Conservation (phyloP, 2,329 filamentous ascomycete genomes). For the Fusarium heterosporum region DNA sequence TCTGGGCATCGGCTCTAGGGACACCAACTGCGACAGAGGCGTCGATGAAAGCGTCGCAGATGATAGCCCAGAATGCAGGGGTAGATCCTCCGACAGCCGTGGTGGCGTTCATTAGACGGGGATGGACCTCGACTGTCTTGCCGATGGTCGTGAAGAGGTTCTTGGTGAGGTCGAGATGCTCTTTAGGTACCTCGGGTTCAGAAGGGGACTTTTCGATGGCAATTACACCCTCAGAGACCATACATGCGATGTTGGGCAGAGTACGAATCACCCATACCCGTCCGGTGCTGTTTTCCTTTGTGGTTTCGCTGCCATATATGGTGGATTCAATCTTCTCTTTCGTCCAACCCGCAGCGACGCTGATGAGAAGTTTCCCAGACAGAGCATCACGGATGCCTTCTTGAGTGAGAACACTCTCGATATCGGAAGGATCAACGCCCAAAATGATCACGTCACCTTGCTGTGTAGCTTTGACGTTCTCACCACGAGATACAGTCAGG, state of each 20-base stretch:
- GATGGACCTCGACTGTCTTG: slow-evolving; percentile 61
- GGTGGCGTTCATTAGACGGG: slow-evolving; percentile 66
- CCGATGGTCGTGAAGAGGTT: slow-evolving; percentile 69
- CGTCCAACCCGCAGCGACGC: slow-evolving; percentile 63
- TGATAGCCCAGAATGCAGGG: slow-evolving; percentile 69
- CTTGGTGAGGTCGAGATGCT: slow-evolving; percentile 44
- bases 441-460: slow-evolving; percentile 58
- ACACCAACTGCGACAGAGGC: slow-evolving; percentile 71
- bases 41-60: slow-evolving; percentile 69
- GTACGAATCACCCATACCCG: slow-evolving; percentile 48
- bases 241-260: slow-evolving; percentile 53
- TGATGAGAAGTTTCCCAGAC: slow-evolving; percentile 61
- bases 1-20: slow-evolving; percentile 65
- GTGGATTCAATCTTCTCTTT: slow-evolving; percentile 53
- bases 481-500: slow-evolving; percentile 48
- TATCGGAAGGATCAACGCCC: slow-evolving; percentile 59
- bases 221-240: slow-evolving; percentile 50
- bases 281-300: slow-evolving; percentile 14
- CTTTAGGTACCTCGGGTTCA: slow-evolving; percentile 33
- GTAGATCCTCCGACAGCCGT: slow-evolving; percentile 71
- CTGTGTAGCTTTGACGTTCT: slow-evolving; percentile 51
- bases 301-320: slow-evolving; percentile 49
- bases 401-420: slow-evolving; percentile 53
- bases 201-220: slow-evolving; percentile 47
- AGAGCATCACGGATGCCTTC: slow-evolving; percentile 55